Evolutionary conservation across 2,329 filamentous ascomycete species (phyloP).

Genomic region (Zasmidium citrigriseum): DNA sequence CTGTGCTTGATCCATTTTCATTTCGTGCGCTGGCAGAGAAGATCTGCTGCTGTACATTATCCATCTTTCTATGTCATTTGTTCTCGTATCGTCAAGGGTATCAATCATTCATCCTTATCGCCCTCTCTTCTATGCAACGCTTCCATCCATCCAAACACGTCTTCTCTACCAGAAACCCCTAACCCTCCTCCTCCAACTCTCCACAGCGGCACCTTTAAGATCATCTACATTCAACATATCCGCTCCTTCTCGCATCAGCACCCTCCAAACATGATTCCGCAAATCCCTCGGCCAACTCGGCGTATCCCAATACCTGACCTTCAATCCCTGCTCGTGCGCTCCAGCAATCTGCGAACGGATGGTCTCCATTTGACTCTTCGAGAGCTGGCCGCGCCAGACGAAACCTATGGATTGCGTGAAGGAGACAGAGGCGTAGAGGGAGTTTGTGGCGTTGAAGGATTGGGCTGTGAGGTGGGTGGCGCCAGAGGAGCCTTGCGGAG

Average conservation of each 20-base stretch:
- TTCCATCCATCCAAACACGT: not conserved
- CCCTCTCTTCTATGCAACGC: too few species aligned
- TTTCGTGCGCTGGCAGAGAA: too few species aligned
- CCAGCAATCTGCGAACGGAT: slow-evolving; percentile 55
- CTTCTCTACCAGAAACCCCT: slow-evolving; percentile 14
- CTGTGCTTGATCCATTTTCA: too few species aligned
- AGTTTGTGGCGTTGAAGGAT: slow-evolving; percentile 57
- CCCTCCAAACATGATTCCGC: slow-evolving; percentile 57
- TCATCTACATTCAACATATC: slow-evolving; percentile 63
- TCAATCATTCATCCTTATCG: too few species aligned
- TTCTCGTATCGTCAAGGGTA: too few species aligned
- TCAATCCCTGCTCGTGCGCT: slow-evolving; percentile 55
- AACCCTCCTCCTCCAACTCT: slow-evolving; percentile 46
- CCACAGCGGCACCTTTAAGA: slow-evolving; percentile 48
- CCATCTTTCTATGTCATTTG: too few species aligned
- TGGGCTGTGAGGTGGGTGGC: slow-evolving; percentile 34
- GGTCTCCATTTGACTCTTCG: slow-evolving; percentile 44
- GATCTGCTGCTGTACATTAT: too few species aligned
- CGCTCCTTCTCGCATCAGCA: slow-evolving; percentile 55
- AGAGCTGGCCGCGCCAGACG: slow-evolving; percentile 50
- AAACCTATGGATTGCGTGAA: slow-evolving; percentile 56
- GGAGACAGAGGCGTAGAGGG: slow-evolving; percentile 65
- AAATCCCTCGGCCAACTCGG: slow-evolving; percentile 57
- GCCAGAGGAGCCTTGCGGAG: slow-evolving; percentile 48
- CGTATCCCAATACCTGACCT: slow-evolving; percentile 59